Evolutionary conservation across 768 basidiomycete genomes (phyloP).

Genomic region (Clitopilus passeckerianus): DNA sequence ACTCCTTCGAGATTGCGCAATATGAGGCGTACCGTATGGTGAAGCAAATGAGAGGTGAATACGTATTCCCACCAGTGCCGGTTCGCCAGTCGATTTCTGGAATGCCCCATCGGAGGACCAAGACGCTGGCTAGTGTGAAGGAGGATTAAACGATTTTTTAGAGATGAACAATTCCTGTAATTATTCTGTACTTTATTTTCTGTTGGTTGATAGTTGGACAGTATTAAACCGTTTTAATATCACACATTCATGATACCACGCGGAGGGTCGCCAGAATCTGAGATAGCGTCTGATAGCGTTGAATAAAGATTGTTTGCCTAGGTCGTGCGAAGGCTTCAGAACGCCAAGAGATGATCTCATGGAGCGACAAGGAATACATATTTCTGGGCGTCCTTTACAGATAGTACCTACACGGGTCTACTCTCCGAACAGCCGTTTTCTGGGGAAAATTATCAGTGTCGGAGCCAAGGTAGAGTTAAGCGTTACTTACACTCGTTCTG

Average conservation of each 20-base stretch:
- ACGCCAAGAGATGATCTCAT: too few species aligned
- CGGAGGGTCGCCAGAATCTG: too few species aligned
- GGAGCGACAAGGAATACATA: too few species aligned
- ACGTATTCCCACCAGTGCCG: constrained; percentile 35
- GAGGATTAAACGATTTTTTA: constrained; percentile 23
- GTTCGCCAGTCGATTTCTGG: constrained; percentile 14
- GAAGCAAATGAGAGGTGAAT: constrained; percentile 33
- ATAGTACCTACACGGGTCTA: background rate
- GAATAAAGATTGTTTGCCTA: too few species aligned
- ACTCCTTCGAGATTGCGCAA: constrained; percentile 26
- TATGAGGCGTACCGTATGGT: constrained; percentile 31
- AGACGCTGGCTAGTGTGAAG: constrained; percentile 27
- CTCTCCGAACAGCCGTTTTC: constrained; percentile 68
- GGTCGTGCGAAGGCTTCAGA: too few species aligned
- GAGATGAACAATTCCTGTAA: constrained; percentile 7
- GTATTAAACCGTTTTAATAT: too few species aligned
- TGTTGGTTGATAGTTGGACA: background rate
- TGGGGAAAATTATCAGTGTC: constrained; percentile 17
- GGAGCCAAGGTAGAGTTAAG: background rate
- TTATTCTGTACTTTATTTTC: constrained; percentile 18
- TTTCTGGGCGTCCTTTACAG: too few species aligned
- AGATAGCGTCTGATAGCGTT: too few species aligned
- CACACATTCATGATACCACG: too few species aligned
- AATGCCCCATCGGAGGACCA: constrained; percentile 20
- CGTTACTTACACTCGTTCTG: constrained; percentile 56